phyloP scores from a whole-genome alignment of 768 basidiomycete species.

The Kwoniella dejecticola region DNA sequence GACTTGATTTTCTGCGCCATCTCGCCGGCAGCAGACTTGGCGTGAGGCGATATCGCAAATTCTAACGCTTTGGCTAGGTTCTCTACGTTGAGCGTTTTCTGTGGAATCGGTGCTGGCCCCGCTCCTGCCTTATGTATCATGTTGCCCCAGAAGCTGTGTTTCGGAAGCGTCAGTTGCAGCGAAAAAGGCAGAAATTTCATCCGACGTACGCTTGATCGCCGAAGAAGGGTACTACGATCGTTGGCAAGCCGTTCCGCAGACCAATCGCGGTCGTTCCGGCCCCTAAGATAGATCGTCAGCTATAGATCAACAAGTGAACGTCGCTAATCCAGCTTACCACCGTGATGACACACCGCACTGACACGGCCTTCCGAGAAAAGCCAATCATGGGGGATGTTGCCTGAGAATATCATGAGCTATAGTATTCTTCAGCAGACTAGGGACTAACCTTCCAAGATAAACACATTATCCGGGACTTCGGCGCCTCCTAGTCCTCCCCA shows the following conservation, averaged over 20 bases:
- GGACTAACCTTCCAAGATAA: constrained; percentile 61
- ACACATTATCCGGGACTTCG: constrained; percentile 62
- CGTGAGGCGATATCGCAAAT: constrained; percentile 59
- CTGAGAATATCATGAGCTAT: constrained; percentile 28
- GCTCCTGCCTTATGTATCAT: constrained; percentile 68
- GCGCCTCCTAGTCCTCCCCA: constrained; percentile 67
- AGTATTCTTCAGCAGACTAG: neutral
- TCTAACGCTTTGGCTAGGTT: constrained; percentile 63
- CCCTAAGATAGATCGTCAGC: constrained; percentile 39
- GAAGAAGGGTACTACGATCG: constrained; percentile 68
- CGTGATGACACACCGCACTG: constrained; percentile 65
- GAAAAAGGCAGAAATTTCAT: neutral
- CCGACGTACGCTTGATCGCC: constrained; percentile 61
- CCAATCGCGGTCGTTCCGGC: constrained; percentile 71
- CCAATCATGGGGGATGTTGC: constrained; percentile 71
- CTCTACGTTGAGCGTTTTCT: constrained; percentile 60
- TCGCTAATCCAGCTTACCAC: constrained; percentile 53
- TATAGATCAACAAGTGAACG: neutral
- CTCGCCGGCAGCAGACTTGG: constrained; percentile 60
- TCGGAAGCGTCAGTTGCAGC: too few relatives aligned
- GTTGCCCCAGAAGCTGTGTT: constrained; percentile 58
- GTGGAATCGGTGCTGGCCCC: constrained; percentile 65
- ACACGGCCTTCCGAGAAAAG: constrained; percentile 64
- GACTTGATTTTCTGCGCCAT: constrained; percentile 62
- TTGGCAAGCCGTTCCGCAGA: constrained; percentile 64